Base-by-base conservation (phyloP, 2,329 filamentous ascomycete species). In the Colletotrichum spinosum region DNA sequence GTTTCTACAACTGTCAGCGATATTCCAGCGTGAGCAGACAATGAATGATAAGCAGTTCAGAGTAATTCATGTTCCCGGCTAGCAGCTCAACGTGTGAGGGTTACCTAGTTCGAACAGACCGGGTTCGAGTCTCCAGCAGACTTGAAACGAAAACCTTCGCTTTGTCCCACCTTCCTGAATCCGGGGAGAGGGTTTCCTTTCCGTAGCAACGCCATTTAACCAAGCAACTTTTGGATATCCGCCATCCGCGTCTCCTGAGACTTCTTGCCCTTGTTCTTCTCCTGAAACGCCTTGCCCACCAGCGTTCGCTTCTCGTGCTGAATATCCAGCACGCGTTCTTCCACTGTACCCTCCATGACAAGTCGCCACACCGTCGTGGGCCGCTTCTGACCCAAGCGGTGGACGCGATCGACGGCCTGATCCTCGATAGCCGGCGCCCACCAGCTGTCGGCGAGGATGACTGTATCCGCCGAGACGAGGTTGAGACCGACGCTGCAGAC, bases 341-440 rank as follows among this genome's bases (percentile, higher is more conserved):
- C 94, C 6, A 97, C 88, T 8, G 87, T 92, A 1, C 84, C 86
- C 70, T 97, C 91, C 80, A 97, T 91, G 2, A 97, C 87, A 9
- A 97, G 81, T 51, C 93, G 84, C 83, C 93, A 96, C 1, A 97
- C 90, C 1, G 88, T 94, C 0, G 91, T 94, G 67, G 90, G 86
- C 42, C 91, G 86, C 68, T 85, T 94, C 79, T 97, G 94, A 0
- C 94, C 94, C 0, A 97, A 83, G 0, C 94, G 86, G 74, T 97
- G 92, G 7, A 97, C 93, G 5, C 94, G 90, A 74, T 97, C 94
- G 3, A 97, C 86, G 4, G 94, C 94, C 75, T 97, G 94, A 70
- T 97, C 93, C 76, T 97, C 94, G 60, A 97, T 96, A 1, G 93
- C 93, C 0, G 94, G 94, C 2, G 94, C 93, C 92, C 94, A 97